phyloP scores from a whole-genome alignment of 2,329 filamentous ascomycete species.

The Curvularia verruculosa region DNA sequence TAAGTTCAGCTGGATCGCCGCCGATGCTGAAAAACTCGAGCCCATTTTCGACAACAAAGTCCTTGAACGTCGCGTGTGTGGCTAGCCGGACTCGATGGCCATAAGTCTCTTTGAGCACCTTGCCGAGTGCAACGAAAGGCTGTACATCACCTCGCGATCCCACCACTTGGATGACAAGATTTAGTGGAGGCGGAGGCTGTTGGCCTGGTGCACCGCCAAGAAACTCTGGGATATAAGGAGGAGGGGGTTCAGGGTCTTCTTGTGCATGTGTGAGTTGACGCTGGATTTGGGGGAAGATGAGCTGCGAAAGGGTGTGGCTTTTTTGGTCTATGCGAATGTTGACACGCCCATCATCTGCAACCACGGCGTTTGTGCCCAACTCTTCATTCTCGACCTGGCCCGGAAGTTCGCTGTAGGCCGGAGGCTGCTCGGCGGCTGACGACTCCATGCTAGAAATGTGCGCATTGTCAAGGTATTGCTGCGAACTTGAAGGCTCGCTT shows the following conservation, averaged over 20 bases:
- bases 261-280: conserved; percentile 50
- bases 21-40: conserved; percentile 60
- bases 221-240: conserved; percentile 74
- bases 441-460: conserved; percentile 26
- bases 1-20: conserved; percentile 57
- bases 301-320: conserved; percentile 42
- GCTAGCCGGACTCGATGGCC: conserved; percentile 40
- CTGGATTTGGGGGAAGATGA: conserved; percentile 49
- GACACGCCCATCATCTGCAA: conserved; percentile 49
- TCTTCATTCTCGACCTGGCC: conserved; percentile 51
- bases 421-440: conserved; percentile 31
- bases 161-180: conserved; percentile 61
- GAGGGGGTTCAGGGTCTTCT: conserved; percentile 63
- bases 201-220: conserved; percentile 69
- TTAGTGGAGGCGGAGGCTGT: conserved; percentile 56
- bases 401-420: conserved; percentile 50
- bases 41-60: conserved; percentile 57
- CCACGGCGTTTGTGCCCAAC: conserved; percentile 54
- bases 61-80: conserved; percentile 34
- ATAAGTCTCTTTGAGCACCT: conserved; percentile 49
- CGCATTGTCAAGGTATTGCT: conserved; percentile 21
- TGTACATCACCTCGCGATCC: conserved; percentile 62
- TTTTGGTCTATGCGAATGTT: conserved; percentile 51
- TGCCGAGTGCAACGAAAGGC: conserved; percentile 64
- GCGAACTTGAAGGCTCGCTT: conserved; percentile 22